These are phyloP conservation scores for Phallus indusiatus DNA, from an alignment of 768 basidiomycete species.

Conservation along the genomic window DNA sequence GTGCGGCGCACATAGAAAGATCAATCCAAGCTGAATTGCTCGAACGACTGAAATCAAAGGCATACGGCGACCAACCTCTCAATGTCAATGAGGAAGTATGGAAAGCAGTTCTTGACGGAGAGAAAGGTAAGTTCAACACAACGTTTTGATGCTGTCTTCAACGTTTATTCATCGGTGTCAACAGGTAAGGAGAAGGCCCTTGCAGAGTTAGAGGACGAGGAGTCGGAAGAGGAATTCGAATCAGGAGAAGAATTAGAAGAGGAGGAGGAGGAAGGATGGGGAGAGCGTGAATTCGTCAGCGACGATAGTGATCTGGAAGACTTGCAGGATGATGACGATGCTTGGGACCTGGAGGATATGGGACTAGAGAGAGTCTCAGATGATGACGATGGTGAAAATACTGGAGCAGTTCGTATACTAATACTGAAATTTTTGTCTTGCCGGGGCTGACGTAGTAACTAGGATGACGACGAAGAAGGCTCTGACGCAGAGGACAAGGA, in stretches of 20 bases:
- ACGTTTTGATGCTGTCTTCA: background rate
- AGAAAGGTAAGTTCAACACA: slow-evolving; percentile 32
- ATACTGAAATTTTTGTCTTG: slow-evolving; percentile 7
- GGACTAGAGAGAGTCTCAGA: slow-evolving; percentile 37
- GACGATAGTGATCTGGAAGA: slow-evolving; percentile 40
- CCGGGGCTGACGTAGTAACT: slow-evolving; percentile 21
- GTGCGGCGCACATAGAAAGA: slow-evolving; percentile 89
- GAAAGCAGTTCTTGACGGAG: slow-evolving; percentile 82
- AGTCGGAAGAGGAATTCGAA: slow-evolving; percentile 41
- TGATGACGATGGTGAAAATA: slow-evolving; percentile 33
- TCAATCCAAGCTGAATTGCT: slow-evolving; percentile 95
- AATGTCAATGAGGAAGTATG: slow-evolving; percentile 98
- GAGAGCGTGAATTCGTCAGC: slow-evolving; percentile 48
- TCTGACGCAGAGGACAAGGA: slow-evolving; percentile 20
- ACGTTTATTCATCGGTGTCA: slow-evolving; percentile 2
- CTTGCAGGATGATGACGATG: slow-evolving; percentile 20
- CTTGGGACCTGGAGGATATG: slow-evolving; percentile 28
- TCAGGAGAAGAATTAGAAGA: slow-evolving; percentile 38
- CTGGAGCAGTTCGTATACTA: slow-evolving; percentile 9
- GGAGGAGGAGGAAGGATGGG: slow-evolving; percentile 40
- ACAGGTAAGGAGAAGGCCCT: slow-evolving; percentile 32
- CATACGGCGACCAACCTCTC: slow-evolving; percentile 93
- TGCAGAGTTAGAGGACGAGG: slow-evolving; percentile 44
- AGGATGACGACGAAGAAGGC: slow-evolving; percentile 26
- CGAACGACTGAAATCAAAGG: slow-evolving; percentile 90